Evolutionary conservation across 169 alveolate species (phyloP).

Genomic region (Cryptosporidium meleagridis): DNA sequence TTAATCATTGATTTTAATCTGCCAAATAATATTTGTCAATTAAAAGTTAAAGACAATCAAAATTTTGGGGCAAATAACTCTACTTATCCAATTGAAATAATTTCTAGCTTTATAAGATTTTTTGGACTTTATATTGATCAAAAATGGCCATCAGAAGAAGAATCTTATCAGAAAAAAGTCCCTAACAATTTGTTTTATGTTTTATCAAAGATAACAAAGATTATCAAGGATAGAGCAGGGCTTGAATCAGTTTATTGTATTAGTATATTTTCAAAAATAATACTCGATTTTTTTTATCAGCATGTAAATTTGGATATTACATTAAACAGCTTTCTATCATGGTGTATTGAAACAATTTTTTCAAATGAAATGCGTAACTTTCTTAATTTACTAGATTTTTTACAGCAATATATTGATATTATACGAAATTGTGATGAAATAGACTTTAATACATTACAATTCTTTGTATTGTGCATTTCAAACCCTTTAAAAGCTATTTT

Average conservation of each 20-base stretch:
- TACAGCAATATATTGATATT: not conserved
- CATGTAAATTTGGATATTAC: slow-evolving; percentile 13
- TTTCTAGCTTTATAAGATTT: slow-evolving; percentile 50
- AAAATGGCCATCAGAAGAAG: slow-evolving; percentile 47
- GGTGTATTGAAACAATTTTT: slow-evolving; percentile 34
- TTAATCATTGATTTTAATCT: slow-evolving; percentile 2
- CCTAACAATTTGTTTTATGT: slow-evolving; percentile 48
- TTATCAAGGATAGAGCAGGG: slow-evolving; percentile 10
- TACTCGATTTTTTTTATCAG: slow-evolving; percentile 40
- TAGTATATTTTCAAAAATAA: slow-evolving; percentile 17
- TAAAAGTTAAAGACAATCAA: not conserved
- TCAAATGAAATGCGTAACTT: slow-evolving; percentile 11
- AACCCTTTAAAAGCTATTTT: slow-evolving; percentile 36
- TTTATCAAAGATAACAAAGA: slow-evolving; percentile 10
- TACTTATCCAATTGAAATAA: not conserved
- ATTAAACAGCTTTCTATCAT: slow-evolving; percentile 1
- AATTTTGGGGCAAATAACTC: slow-evolving; percentile 2
- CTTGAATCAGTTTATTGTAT: slow-evolving; percentile 36
- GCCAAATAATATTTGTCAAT: slow-evolving; percentile 14
- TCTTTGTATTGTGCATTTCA: slow-evolving; percentile 6
- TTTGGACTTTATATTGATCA: slow-evolving; percentile 34
- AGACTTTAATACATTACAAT: slow-evolving; percentile 26
- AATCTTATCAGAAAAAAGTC: slow-evolving; percentile 16
- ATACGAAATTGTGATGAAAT: not conserved
- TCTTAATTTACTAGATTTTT: not conserved